A percentile compares a stretch with the other conserved stretches of the same genome.
Conservation (phyloP, 2,329 filamentous ascomycete species). For the Pseudocercospora macadamiae region DNA sequence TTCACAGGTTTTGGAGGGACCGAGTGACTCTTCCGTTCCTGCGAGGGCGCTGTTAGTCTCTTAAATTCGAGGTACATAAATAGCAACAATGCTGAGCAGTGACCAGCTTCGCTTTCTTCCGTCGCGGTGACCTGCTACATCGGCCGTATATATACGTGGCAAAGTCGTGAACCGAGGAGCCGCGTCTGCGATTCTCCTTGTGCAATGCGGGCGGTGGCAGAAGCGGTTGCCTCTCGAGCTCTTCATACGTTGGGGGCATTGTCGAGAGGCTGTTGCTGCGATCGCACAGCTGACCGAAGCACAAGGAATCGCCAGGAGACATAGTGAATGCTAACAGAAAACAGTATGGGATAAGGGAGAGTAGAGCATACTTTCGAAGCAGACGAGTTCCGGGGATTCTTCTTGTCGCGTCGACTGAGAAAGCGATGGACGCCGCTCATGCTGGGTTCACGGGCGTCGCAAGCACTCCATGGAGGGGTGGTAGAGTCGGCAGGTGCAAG, state of each 20-base stretch:
- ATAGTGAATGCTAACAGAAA: conserved; percentile 10
- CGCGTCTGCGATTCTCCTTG: background rate
- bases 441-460: conserved; percentile 23
- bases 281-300: conserved; percentile 3
- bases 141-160: background rate
- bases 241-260: background rate
- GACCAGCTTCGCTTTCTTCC: background rate
- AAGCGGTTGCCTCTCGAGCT: background rate
- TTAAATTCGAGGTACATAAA: background rate
- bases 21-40: conserved; percentile 17
- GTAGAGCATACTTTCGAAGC: conserved; percentile 25
- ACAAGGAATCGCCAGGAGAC: background rate
- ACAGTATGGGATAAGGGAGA: conserved; percentile 8
- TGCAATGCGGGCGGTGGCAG: background rate
- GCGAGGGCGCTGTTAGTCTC: conserved; percentile 17
- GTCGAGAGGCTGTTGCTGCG: background rate
- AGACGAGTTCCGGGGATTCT: conserved; percentile 29
- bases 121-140: background rate
- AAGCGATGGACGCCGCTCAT: conserved; percentile 65
- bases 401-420: conserved; percentile 70
- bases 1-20: conserved; percentile 21
- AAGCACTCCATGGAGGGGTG: conserved; percentile 11
- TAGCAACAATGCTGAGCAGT: conserved; percentile 10
- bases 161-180: background rate
- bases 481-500: too few relatives aligned